Base-by-base conservation (phyloP, 2,329 filamentous ascomycete genomes). In the Penicillium sp. region DNA sequence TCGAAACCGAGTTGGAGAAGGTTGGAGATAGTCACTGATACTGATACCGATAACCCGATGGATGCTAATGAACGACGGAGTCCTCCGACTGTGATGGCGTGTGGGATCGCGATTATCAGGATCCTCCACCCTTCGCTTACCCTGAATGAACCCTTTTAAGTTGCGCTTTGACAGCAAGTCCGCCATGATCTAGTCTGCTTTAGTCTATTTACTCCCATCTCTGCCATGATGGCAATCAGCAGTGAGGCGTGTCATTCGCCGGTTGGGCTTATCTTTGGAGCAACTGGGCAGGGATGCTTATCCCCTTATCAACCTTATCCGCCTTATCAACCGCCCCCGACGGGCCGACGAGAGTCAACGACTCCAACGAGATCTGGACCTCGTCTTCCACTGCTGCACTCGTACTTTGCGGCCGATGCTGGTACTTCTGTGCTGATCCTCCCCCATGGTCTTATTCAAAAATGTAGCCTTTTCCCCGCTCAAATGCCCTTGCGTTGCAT, bases 241-340 rank as follows among this genome's bases (percentile, higher is more conserved):
- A 28, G 51, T 25, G 1, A 4, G 51, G 11, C 33, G 28, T 57
- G 16, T 57, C 26, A 57, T 57, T 57, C 33, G 55, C 45, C 45
- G 35, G 55, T 45, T 51, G 51, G 28, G 49, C 51, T 52, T 52
- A 52, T 52, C 49, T 37, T 30, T 51, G 16, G 40, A 11, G 48
- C 28, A 11, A 22, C 28, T 56, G 28, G 33, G 38, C 55, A 52
- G 22, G 55, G 45, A 45, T 52, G 45, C 46, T 58, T 58, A 53
- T 58, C 56, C 37, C 11, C 16, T 51, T 13, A 35, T n/a, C 22
- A 28, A 45, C 2, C 8, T 51, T 33, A 33, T 26, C 45, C 28
- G 30, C 8, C 45, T 48, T 48, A 30, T 48, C 45, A n/a, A 14
- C 8, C 26, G 22, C 16, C 19, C 38, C 8, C 6, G 19, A 43